These are phyloP conservation scores for Clitocybe nebularis DNA, from an alignment of 1,284 basidiomycete species.

Conservation along the genomic window DNA sequence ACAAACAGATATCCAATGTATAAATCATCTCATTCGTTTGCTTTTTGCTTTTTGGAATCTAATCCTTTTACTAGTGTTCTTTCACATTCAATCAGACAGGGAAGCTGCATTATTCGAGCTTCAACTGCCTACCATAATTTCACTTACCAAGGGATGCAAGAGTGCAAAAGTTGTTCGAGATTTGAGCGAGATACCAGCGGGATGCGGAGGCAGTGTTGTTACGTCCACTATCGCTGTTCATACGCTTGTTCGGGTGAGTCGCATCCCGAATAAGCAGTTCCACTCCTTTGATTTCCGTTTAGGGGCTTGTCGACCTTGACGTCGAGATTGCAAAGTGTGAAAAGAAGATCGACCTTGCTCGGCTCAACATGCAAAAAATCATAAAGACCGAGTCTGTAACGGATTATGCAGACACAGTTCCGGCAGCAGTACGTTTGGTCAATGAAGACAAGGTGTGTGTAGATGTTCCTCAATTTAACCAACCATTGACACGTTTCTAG, in stretches of 20 bases:
- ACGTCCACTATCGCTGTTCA: slow-evolving; percentile 74
- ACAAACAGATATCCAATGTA: slow-evolving; percentile 85
- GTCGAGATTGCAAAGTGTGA: slow-evolving; percentile 83
- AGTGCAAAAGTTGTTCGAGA: slow-evolving; percentile 58
- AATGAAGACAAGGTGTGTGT: slow-evolving; percentile 77
- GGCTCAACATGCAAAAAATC: slow-evolving; percentile 73
- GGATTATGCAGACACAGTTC: slow-evolving; percentile 79
- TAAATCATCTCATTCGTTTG: too few species aligned
- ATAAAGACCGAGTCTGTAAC: slow-evolving; percentile 68
- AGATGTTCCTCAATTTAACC: slow-evolving; percentile 15
- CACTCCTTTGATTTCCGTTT: background rate
- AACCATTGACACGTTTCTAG: slow-evolving; percentile 29
- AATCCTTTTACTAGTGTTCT: slow-evolving; percentile 55
- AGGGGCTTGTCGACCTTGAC: slow-evolving; percentile 85
- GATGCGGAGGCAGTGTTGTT: slow-evolving; percentile 85
- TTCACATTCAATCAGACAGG: slow-evolving; percentile 67
- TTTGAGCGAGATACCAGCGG: slow-evolving; percentile 70
- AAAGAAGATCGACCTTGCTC: slow-evolving; percentile 78
- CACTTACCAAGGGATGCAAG: slow-evolving; percentile 90
- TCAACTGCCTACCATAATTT: slow-evolving; percentile 73
- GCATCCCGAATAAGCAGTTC: background rate
- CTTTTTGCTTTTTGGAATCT: slow-evolving; percentile 21
- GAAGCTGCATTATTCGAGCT: slow-evolving; percentile 66
- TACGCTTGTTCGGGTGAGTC: slow-evolving; percentile 76
- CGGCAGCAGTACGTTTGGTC: slow-evolving; percentile 65